Base-by-base conservation (phyloP, 1,139 yeast species). In the Lodderomyces theae region DNA sequence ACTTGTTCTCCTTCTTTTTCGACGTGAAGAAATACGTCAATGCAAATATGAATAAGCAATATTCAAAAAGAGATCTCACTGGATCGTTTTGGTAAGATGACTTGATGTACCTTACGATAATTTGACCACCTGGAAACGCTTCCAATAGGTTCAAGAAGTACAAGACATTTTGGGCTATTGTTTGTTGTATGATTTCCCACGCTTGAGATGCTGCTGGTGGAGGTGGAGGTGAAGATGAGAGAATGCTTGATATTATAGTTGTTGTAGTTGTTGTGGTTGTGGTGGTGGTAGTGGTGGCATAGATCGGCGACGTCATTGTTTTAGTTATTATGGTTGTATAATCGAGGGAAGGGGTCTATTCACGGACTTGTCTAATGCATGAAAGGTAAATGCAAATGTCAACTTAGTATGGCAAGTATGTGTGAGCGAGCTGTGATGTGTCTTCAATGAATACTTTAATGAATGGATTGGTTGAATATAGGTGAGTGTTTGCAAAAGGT, bases 71-170 rank as follows among this genome's bases (percentile, higher is more conserved):
- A 1, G 97, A 86, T 53, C 98, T 78, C 45, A 88, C 75, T 1
- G 99, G 99, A 61, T 92, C 99, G 63, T 92, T 79, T 59, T 88
- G 90, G 60, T 90, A 90, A 3, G 97, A 88, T n/a, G 89, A 82
- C 51, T 76, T 77, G 54, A 92, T 82, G 61, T 92, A 92, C 44
- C 90, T 73, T 38, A 86, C 69, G 15, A 88, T 63, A 42, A 85
- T 77, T 26, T 74, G 73, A 12, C 96, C 95, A 31, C 97, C 97
- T 1, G 98, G 98, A 19, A 87, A 47, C 33, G 56, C 58, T 33
- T 63, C 68, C 40, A 72, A 59, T 37, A 51, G 51, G 49, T 69
- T 63, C 45, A 72, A 57, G 49, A 69, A 68, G 30, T 54, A 57
- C 12, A 67, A 61, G 45, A 72, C 67, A 23, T 57, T 58, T 25